Evolutionary conservation across 2,329 filamentous ascomycete species (phyloP).

Genomic region (Macrophomina pseudophaseolina): DNA sequence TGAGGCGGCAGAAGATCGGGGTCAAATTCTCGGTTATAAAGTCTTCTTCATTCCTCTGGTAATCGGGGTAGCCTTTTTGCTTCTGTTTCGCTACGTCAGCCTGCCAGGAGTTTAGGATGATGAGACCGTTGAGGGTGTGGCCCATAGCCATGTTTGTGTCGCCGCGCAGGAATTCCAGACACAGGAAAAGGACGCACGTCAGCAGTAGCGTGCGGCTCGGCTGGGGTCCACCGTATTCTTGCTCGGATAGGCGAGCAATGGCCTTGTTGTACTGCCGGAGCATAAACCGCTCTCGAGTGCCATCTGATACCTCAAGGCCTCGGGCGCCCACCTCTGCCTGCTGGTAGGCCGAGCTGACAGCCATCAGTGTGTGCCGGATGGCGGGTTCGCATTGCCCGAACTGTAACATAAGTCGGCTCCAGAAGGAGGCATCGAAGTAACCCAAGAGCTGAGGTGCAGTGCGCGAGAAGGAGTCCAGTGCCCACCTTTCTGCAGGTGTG

Average conservation of each 20-base stretch:
- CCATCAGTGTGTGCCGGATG: conserved; percentile 50
- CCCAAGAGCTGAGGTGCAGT: conserved; percentile 45
- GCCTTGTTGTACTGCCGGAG: conserved; percentile 50
- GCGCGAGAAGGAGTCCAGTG: conserved; percentile 47
- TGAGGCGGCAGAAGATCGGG: conserved; percentile 20
- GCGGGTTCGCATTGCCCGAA: conserved; percentile 47
- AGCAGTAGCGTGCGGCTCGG: conserved; percentile 47
- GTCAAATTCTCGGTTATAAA: conserved; percentile 18
- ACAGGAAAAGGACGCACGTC: conserved; percentile 49
- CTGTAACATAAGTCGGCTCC: conserved; percentile 48
- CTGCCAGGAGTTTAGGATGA: conserved; percentile 37
- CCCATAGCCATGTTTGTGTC: conserved; percentile 44
- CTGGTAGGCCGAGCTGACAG: conserved; percentile 45
- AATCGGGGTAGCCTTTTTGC: neutral
- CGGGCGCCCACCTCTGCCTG: conserved; percentile 34
- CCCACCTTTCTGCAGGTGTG: conserved; percentile 29
- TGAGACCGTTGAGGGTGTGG: conserved; percentile 53
- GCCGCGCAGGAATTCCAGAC: conserved; percentile 49
- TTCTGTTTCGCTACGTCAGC: conserved; percentile 1
- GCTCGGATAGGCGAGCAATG: conserved; percentile 42
- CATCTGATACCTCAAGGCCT: conserved; percentile 25
- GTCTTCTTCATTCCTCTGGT: conserved; percentile 2
- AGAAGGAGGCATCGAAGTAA: conserved; percentile 43
- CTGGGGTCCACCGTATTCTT: conserved; percentile 38
- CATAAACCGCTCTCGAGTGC: conserved; percentile 34